Evolutionary conservation across 1,139 yeast species (phyloP).

Genomic region (Arxiozyma heterogenica): DNA sequence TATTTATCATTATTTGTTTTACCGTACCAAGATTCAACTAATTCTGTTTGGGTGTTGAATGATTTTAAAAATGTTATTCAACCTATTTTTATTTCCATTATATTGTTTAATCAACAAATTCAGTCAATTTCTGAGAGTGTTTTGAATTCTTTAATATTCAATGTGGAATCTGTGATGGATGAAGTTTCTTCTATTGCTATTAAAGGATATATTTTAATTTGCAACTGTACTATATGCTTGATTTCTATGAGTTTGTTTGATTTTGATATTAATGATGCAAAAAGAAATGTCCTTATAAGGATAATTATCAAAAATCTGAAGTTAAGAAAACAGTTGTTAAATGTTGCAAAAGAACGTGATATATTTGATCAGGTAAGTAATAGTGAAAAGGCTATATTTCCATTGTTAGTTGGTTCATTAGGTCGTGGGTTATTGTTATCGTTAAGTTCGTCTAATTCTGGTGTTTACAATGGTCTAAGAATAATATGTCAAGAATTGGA

Average conservation of each 20-base stretch:
- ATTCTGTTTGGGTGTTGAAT: slow-evolving; percentile 17
- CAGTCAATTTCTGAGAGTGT: slow-evolving; percentile 15
- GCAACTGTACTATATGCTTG: slow-evolving; percentile 19
- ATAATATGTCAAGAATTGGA: slow-evolving; percentile 12
- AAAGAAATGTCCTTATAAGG: slow-evolving; percentile 20
- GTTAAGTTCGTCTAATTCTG: slow-evolving; percentile 15
- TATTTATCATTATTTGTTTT: slow-evolving; percentile 20
- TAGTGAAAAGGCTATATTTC: slow-evolving; percentile 18
- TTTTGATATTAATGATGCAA: slow-evolving; percentile 15
- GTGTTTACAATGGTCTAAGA: slow-evolving; percentile 15
- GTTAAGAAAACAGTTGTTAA: slow-evolving; percentile 19
- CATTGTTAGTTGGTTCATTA: slow-evolving; percentile 19
- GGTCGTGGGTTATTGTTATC: slow-evolving; percentile 26
- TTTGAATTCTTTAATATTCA: slow-evolving; percentile 19
- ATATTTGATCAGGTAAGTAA: slow-evolving; percentile 10
- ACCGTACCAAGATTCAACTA: slow-evolving; percentile 15
- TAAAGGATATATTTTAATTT: slow-evolving; percentile 15
- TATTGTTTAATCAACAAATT: slow-evolving; percentile 14
- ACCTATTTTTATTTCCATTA: slow-evolving; percentile 21
- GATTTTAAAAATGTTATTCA: slow-evolving; percentile 20
- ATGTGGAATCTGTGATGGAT: slow-evolving; percentile 15
- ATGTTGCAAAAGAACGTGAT: slow-evolving; percentile 11
- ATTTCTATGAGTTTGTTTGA: slow-evolving; percentile 24
- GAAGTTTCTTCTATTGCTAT: slow-evolving; percentile 12
- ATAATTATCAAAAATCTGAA: slow-evolving; percentile 19